Base-by-base conservation (phyloP, 2,329 filamentous ascomycete genomes). In the Cladosporium velox region DNA sequence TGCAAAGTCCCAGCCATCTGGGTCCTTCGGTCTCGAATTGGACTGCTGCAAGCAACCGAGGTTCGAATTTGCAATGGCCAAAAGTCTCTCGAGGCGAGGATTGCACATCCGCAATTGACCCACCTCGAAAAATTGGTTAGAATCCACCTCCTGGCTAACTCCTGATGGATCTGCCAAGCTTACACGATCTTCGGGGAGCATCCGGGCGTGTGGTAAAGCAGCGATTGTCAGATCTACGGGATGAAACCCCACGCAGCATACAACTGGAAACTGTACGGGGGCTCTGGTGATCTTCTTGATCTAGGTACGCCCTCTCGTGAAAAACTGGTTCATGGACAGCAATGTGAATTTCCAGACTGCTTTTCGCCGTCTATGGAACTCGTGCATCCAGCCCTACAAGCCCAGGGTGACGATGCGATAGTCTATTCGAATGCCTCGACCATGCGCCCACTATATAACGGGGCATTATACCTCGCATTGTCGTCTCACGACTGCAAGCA, bases 61-160 rank as follows among this genome's bases (percentile, higher is more conserved):
- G 41, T 10, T 10, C 8, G n/a, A 47, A 47, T 21, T 21, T 4
- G n/a, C n/a, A 24, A 47, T 47, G 41, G 41, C 10, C 41, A 47
- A 24, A 47, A 47, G 41, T 47, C 41, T 47, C 41, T 47, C 41
- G 41, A 47, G 41, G 41, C 41, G 41, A 47, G 41, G n/a, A 12
- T 12, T 47, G n/a, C n/a, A 47, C n/a, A 21, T 47, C 41, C 41
- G 41, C 12, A 47, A 2, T 41, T 7, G 41, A 24, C n/a, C n/a
- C 41, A 24, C 21, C n/a, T 12, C 8, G 4, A 24, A 11, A 21
- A 18, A 44, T n/a, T n/a, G 10, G 10, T 10, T n/a, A 10, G 6
- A n/a, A n/a, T n/a, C 18, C 38, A n/a, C 6, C 38, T 24, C 41
- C 10, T 47, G n/a, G n/a, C n/a, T 47, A 12, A 12, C 8, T 47